These are phyloP conservation scores for Hyaloscypha hepaticicola DNA, from an alignment of 495 filamentous ascomycete species.

Conservation along the genomic window DNA sequence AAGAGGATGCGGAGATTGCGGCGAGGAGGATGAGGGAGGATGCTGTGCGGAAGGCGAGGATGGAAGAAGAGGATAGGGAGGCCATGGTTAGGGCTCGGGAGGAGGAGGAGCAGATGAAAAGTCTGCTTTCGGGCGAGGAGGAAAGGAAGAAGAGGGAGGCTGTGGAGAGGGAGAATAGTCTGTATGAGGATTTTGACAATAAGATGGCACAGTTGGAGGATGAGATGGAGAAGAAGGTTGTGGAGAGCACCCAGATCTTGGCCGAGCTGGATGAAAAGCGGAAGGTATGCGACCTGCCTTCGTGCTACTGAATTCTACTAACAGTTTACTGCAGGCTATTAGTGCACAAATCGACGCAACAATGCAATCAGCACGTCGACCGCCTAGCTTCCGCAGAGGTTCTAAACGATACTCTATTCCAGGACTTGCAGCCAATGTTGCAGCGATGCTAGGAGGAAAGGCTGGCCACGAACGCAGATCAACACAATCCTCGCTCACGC, in stretches of 20 bases:
- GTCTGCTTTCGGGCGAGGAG: background rate
- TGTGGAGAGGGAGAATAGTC: background rate
- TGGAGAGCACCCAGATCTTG: background rate
- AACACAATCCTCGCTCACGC: background rate
- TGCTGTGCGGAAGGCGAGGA: background rate
- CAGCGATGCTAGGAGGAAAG: background rate
- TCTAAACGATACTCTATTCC: constrained; percentile 4
- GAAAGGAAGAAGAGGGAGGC: background rate
- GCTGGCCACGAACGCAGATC: background rate
- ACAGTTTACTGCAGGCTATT: background rate
- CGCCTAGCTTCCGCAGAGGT: constrained; percentile 1
- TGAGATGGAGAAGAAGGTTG: constrained; percentile 5
- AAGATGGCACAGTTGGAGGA: background rate
- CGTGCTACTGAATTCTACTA: background rate
- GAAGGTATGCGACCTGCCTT: background rate
- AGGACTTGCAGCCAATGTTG: background rate
- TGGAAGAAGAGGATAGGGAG: constrained; percentile 2
- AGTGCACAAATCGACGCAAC: background rate
- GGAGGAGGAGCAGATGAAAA: constrained; percentile 1
- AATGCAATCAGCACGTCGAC: background rate
- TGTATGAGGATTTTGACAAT: background rate
- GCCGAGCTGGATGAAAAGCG: constrained; percentile 4
- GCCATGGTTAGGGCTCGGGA: background rate
- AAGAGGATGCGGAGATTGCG: background rate
- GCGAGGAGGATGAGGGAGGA: background rate